Conservation (phyloP, 164 flowering plant genomes). For the Nymphaea thermarum region DNA sequence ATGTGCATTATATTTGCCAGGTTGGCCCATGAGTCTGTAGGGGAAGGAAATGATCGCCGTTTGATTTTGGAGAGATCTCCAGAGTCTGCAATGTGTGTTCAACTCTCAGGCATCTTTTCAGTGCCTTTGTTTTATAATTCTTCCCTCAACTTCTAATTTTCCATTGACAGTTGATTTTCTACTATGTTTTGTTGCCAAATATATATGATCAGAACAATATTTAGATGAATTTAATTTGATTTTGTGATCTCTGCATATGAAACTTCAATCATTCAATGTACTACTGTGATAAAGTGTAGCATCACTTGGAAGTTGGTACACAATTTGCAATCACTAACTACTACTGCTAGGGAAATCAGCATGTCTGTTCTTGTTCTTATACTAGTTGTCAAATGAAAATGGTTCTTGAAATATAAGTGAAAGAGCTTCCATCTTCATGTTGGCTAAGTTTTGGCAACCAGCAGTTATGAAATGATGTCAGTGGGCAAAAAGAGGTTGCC, state of each 20-base stretch:
- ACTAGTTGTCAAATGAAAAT: neutral
- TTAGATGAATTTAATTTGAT: too few species aligned
- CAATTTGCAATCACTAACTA: neutral
- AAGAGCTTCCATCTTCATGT: neutral
- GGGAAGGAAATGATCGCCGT: conserved; percentile 88
- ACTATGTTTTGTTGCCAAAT: neutral
- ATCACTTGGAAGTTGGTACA: too few species aligned
- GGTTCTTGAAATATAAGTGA: neutral
- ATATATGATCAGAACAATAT: too few species aligned
- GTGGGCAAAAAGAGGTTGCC: too few species aligned
- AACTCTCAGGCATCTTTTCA: neutral
- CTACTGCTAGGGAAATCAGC: neutral
- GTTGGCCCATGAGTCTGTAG: conserved; percentile 85
- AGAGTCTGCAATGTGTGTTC: conserved; percentile 70
- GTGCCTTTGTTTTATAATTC: neutral
- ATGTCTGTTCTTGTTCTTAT: neutral
- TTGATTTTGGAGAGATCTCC: conserved; percentile 66
- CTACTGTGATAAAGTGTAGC: too few species aligned
- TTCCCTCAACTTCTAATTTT: neutral
- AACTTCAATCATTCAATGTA: too few species aligned
- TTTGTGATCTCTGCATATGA: too few species aligned
- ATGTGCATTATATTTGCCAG: conserved; percentile 21
- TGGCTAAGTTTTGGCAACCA: neutral
- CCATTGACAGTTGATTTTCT: neutral
- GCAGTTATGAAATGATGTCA: neutral